A percentile compares a stretch with the other conserved stretches of the same genome.
phyloP scores from a whole-genome alignment of 2,329 filamentous ascomycete genomes.

The Periconia macrospinosa region DNA sequence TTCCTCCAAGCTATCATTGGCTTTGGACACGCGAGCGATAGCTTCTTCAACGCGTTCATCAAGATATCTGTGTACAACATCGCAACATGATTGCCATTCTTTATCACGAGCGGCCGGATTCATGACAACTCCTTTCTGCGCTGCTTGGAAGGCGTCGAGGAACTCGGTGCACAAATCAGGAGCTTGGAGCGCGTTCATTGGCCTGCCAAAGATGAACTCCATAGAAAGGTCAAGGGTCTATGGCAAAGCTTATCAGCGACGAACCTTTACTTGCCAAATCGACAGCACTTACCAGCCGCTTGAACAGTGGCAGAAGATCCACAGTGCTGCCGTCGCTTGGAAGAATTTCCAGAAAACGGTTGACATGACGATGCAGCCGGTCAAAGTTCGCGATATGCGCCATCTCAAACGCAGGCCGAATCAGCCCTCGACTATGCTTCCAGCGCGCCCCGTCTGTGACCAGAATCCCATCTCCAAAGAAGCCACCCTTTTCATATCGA shows the following conservation, averaged over 20 bases:
- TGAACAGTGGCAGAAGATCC: constrained; percentile 12
- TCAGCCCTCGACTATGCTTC: constrained; percentile 7
- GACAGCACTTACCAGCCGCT: constrained; percentile 6
- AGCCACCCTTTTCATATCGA: constrained; percentile 1
- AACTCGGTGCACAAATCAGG: constrained; percentile 8
- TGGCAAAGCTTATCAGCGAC: neutral
- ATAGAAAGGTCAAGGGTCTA: constrained; percentile 10
- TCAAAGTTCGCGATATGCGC: constrained; percentile 12
- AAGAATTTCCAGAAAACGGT: constrained; percentile 8
- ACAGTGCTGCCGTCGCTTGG: constrained; percentile 11
- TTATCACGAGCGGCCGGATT: constrained; percentile 2
- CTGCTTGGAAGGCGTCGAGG: constrained; percentile 7
- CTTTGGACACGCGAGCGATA: constrained; percentile 2
- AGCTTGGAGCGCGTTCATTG: constrained; percentile 3
- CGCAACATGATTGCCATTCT: constrained; percentile 8
- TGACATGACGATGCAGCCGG: constrained; percentile 4
- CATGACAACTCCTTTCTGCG: constrained; percentile 3
- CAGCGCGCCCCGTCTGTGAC: constrained; percentile 10
- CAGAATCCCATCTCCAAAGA: constrained; percentile 14
- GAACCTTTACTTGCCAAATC: neutral
- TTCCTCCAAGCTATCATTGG: constrained; percentile 3
- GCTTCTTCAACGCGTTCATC: constrained; percentile 11
- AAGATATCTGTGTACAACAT: constrained; percentile 4
- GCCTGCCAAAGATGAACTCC: constrained; percentile 15
- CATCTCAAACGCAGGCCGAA: constrained; percentile 8